Evolutionary conservation across 2,329 filamentous ascomycete genomes (phyloP), one percentile per base, ranked within the genome.

Genomic region (Sporothrix euskadiensis): DNA sequence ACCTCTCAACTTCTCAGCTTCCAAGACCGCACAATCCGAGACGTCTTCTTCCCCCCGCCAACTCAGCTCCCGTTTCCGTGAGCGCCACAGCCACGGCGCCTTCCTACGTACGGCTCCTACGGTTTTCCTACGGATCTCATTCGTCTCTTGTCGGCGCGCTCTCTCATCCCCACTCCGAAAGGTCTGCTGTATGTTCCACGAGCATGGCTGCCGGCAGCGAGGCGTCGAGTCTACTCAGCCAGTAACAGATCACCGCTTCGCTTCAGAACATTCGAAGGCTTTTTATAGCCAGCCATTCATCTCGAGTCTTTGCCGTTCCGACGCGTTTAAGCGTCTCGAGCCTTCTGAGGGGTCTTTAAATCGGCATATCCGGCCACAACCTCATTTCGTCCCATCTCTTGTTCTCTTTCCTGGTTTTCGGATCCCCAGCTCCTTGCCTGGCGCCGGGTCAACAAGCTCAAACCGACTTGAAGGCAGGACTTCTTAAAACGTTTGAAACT

Each of bases 201-300:
- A 69, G 65, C 71, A 69, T 61, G 71, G 71, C 71, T 73, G 52
- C 65, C 32, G 65, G 56, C 65, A 73, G 65, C 59, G 49, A 66
- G 54, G 54, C 44, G 71, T 69, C 61, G 52, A 72, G 39, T 69
- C 65, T 41, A 44, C 41, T 8, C 41, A 41, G 56, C 61, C 71
- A 68, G 52, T 72, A 69, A 56, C 49, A 68, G 59, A 57, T 47
- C 39, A n/a, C 63, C 63, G 47, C 47, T 30, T 71, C 56, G 41
- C 32, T 41, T 56, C n/a, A 39, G 70, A 71, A 56, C 7, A 63
- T 63, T n/a, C 26, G 7, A 14, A 16, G 12, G 12, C 56, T 61
- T 61, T 61, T 49, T 49, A 44, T n/a, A 57, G n/a, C 68, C 19
- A 57, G n/a, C 68, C 19, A 26, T 70, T 35, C 54, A n/a, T 14